Percentiles rank a stretch among this genome's conserved stretches.
These are phyloP conservation scores for Pseudogymnoascus sp. DNA, from an alignment of 2,329 filamentous ascomycete species.

Conservation along the genomic window DNA sequence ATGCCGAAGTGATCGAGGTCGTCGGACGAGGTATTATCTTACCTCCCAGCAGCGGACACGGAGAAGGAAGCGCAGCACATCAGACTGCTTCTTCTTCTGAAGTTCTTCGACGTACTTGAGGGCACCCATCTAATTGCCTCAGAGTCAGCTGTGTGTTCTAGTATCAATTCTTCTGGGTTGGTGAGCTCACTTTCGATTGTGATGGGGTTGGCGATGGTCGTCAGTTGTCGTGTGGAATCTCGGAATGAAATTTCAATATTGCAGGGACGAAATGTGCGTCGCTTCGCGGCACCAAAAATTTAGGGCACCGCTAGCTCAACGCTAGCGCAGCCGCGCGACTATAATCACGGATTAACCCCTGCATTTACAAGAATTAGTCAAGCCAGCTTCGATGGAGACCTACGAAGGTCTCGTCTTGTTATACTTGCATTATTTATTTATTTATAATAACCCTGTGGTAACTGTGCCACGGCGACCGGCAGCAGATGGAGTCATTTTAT, in stretches of 20 bases:
- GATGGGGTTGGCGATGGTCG: conserved; percentile 11
- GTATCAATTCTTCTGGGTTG: background rate
- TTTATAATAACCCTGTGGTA: background rate
- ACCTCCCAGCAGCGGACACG: conserved; percentile 99
- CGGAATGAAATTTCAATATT: conserved; percentile 11
- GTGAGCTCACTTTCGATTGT: conserved; percentile 7
- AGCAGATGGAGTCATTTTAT: background rate
- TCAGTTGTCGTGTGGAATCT: conserved; percentile 11
- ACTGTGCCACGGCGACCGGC: background rate
- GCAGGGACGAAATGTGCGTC: conserved; percentile 8
- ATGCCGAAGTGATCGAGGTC: conserved; percentile 28
- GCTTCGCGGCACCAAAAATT: conserved; percentile 7
- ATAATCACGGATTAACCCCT: background rate
- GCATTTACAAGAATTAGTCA: background rate
- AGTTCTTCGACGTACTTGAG: conserved; percentile 99
- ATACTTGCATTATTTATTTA: background rate
- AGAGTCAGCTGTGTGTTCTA: conserved; percentile 17
- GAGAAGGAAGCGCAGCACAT: conserved; percentile 99
- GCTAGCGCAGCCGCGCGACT: conserved; percentile 1
- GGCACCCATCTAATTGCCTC: conserved; percentile 75
- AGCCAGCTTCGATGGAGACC: background rate
- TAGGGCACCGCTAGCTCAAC: conserved; percentile 8
- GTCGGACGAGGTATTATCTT: conserved; percentile 45
- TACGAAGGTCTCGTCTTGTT: background rate
- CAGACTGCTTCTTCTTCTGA: conserved; percentile 99